These are phyloP conservation scores for Wallacemonas sp. DNA, from an alignment of 208 protist species.

Conservation along the genomic window DNA sequence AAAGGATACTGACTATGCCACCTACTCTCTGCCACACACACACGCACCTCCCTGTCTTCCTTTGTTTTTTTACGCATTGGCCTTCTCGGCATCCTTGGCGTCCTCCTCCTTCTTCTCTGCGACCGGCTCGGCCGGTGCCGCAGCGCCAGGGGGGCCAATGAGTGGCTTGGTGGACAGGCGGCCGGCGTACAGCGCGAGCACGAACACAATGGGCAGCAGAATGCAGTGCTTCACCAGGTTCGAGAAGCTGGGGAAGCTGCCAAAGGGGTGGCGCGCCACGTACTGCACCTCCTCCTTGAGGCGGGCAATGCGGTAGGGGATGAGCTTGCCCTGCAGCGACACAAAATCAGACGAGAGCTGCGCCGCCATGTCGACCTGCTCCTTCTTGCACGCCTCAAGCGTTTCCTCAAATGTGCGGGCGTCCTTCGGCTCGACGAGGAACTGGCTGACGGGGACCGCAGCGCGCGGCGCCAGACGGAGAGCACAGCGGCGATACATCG, in stretches of 20 bases:
- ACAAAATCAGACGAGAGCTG: constrained; percentile 68
- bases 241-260: constrained; percentile 38
- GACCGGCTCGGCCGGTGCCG: constrained; percentile 12
- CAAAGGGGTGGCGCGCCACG: constrained; percentile 46
- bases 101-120: neutral
- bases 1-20: no score
- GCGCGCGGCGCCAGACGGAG: constrained; percentile 24
- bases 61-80: no score
- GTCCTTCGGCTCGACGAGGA: constrained; percentile 58
- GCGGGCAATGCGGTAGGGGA: constrained; percentile 76
- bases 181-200: constrained; percentile 37
- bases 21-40: no score
- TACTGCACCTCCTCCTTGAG: constrained; percentile 60
- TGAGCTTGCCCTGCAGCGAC: constrained; percentile 59
- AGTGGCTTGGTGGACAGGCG: constrained; percentile 43
- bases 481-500: constrained; percentile 50
- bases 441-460: constrained; percentile 46
- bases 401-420: constrained; percentile 55
- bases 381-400: constrained; percentile 44
- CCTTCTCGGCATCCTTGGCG: neutral
- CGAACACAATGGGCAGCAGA: constrained; percentile 44
- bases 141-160: constrained; percentile 34
- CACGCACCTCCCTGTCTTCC: no score
- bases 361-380: constrained; percentile 71
- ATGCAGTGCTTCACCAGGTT: constrained; percentile 40